phyloP scores from a whole-genome alignment of 768 basidiomycete species.

The Kwoniella sp. region DNA sequence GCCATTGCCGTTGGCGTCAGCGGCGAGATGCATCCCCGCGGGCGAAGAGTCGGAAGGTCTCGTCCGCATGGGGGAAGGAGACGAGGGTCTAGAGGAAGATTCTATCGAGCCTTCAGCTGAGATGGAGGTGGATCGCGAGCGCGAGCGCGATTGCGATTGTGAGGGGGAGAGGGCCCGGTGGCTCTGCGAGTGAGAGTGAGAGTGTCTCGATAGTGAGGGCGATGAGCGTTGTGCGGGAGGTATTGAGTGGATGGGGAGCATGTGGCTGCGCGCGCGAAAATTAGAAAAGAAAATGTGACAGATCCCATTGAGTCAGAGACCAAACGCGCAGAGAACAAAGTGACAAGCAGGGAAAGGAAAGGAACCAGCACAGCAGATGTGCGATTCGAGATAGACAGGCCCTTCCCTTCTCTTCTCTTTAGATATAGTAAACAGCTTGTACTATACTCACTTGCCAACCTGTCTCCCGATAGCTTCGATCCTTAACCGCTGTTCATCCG shows the following conservation, averaged over 20 bases:
- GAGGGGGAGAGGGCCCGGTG: constrained; percentile 1
- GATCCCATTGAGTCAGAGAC: no score
- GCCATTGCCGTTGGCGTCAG: no score
- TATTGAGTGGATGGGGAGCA: constrained; percentile 29
- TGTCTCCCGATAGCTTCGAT: constrained; percentile 34
- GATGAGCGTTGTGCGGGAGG: constrained; percentile 18
- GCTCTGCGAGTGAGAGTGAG: background rate
- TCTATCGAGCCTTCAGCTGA: background rate
- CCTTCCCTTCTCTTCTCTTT: background rate
- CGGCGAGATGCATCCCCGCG: background rate
- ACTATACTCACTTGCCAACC: constrained; percentile 29
- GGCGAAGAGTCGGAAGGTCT: background rate
- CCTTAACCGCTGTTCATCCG: constrained; percentile 31
- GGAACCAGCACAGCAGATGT: no score
- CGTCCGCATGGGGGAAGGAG: constrained; percentile 7
- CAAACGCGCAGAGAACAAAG: no score
- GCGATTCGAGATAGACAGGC: no score
- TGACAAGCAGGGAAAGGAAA: no score
- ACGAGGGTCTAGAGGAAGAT: constrained; percentile 24
- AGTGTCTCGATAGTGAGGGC: constrained; percentile 10
- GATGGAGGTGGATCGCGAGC: background rate
- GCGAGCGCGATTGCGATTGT: background rate
- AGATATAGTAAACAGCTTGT: background rate
- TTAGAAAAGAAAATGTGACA: no score
- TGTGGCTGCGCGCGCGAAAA: constrained; percentile 30